Evolutionary conservation across 768 basidiomycete species (phyloP).

Genomic region (Psilocybe cyanescens): DNA sequence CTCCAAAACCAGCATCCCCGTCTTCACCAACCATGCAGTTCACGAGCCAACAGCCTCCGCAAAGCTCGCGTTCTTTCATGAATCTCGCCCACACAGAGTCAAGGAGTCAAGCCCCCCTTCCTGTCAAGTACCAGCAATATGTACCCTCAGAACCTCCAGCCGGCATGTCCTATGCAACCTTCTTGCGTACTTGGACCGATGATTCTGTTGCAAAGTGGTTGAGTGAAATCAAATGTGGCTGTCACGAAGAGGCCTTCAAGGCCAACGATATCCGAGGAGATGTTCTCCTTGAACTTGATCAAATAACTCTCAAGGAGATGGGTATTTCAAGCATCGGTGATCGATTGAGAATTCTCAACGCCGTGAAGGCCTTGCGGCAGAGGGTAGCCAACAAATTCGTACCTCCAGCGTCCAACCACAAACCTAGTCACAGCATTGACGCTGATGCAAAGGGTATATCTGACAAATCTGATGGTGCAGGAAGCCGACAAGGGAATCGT

Average conservation of each 20-base stretch:
- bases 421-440: constrained; percentile 14
- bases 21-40: constrained; percentile 45
- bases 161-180: constrained; percentile 63
- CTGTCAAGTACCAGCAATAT: constrained; percentile 33
- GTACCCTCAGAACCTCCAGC: constrained; percentile 57
- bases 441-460: constrained; percentile 12
- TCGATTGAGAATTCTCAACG: constrained; percentile 83
- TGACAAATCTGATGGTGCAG: constrained; percentile 25
- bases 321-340: constrained; percentile 90
- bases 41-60: constrained; percentile 31
- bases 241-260: constrained; percentile 71
- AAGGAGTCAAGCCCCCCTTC: constrained; percentile 40
- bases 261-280: constrained; percentile 92
- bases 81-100: constrained; percentile 36
- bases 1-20: constrained; percentile 47
- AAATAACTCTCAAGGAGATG: constrained; percentile 87
- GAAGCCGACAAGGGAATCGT: constrained; percentile 38
- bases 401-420: constrained; percentile 5
- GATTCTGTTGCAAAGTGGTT: constrained; percentile 79
- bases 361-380: constrained; percentile 78
- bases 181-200: constrained; percentile 75
- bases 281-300: constrained; percentile 90
- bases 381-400: constrained; percentile 41
- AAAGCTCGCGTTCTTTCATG: constrained; percentile 44
- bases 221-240: constrained; percentile 70